Base-by-base conservation (phyloP, 495 filamentous ascomycete genomes). In the Penicillium mononematosum region DNA sequence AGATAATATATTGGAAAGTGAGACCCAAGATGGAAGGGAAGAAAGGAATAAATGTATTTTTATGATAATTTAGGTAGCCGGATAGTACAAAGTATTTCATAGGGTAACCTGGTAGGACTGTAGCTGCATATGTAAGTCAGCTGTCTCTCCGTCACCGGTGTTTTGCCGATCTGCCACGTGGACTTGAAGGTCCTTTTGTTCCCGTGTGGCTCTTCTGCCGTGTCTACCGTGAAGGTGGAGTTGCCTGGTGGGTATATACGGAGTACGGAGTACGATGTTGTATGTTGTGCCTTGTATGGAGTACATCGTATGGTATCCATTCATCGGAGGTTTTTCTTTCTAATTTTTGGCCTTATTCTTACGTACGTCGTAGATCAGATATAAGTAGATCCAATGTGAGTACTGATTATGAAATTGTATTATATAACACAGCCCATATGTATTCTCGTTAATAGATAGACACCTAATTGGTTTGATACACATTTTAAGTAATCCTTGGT, bases 91-190 rank as follows among this genome's bases (percentile, higher is more conserved):
- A 12, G 1, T 39, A 39, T 17, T 16, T 39, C 6, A 39, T n/a
- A 17, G 36, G 36, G 16, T 39, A 39, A 39, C 36, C 36, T 17
- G n/a, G 36, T 17, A 39, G 36, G 7, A 8, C n/a, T 17, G n/a
- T 39, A 39, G 36, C n/a, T 39, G 36, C 34, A 39, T 39, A 39
- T 39, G 36, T 38, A 38, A 8, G 5, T 45, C 11, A 7, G 45
- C 42, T 22, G 10, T 47, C 24, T 48, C 45, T 48, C 10, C 20
- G n/a, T 48, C 29, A 32, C 27, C 45, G 29, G 27, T 48, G 29
- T 48, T 47, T 46, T 44, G 53, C 42, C 19, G 53, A 55, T 55
- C 53, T 39, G 43, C 53, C 53, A 55, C 53, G 53, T 55, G 53
- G 53, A 54, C 52, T 53, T 44, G 34, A 39, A 39, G 36, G 38